Base-by-base conservation (phyloP, 257 asterid genomes). In the Nicotiana paniculata region DNA sequence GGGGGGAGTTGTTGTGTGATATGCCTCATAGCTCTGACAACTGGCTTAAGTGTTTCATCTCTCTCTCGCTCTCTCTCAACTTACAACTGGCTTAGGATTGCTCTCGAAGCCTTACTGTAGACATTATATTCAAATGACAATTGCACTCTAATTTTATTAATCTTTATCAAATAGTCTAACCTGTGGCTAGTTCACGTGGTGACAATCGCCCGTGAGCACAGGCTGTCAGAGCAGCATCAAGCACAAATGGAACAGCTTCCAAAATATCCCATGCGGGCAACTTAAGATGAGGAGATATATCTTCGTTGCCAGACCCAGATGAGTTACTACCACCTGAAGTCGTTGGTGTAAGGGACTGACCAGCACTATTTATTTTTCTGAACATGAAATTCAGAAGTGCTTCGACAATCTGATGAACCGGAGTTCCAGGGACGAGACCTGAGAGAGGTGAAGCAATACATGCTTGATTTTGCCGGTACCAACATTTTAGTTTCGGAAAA, bases 181-280 rank as follows among this genome's bases (percentile, higher is more conserved):
- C 99, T 1, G 99, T 96, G 77, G 99, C 94, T 87, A 93, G 87
- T 88, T 96, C 98, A 70, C 98, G 97, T 16, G 99, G 99, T 16
- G 97, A 93, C 75, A 96, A 81, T 82, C 90, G 90, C 79, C 95
- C 97, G 79, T 94, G 98, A 85, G 94, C 97, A 83, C 95, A 90
- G 79, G 99, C 98, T 81, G 99, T 93, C 81, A 96, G 95, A 75
- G 98, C 91, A 87, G 99, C 98, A 88, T 96, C 97, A 86, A 94
- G 98, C 83, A 90, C 97, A 86, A 90, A 96, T 6, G 99, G 99
- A 85, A 94, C 89, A 83, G 99, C 99, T 83, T 93, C 98, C 51
- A 96, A 87, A 89, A 96, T 94, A 91, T 96, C 98, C 98, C 99
- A 96, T 85, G 98, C 99, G 58, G 99, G 99, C 77, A 93, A 58